phyloP scores from a whole-genome alignment of 331 rosid species.

The Quercus tomentella region DNA sequence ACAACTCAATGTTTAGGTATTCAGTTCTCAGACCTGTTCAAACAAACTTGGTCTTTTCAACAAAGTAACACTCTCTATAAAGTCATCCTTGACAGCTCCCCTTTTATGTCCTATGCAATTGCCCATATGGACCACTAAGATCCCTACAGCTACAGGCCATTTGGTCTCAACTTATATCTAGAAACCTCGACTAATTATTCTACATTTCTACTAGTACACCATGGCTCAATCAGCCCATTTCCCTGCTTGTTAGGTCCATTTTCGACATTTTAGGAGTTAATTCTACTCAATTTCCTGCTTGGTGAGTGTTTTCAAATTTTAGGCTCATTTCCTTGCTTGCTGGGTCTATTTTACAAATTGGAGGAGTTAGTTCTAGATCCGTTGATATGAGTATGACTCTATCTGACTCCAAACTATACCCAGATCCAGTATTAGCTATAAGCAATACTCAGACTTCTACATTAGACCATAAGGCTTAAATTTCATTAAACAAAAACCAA shows the following conservation, averaged over 20 bases:
- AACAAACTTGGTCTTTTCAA: not conserved
- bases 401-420: not conserved
- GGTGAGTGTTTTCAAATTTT: too few species aligned
- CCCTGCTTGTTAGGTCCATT: not conserved
- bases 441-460: too few species aligned
- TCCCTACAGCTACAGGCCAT: not conserved
- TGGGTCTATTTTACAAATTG: not conserved
- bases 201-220: not conserved
- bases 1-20: not conserved
- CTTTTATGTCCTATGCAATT: not conserved
- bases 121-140: not conserved
- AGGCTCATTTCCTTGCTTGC: not conserved
- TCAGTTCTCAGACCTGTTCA: not conserved
- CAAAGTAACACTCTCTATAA: not conserved
- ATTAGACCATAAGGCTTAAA: too few species aligned
- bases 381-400: not conserved
- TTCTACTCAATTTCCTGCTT: too few species aligned
- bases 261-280: not conserved
- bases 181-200: too few species aligned
- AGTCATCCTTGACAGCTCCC: not conserved
- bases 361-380: not conserved
- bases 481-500: too few species aligned
- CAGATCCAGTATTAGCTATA: not conserved
- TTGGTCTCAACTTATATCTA: not conserved
- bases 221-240: not conserved